Evolutionary conservation across 2,329 filamentous ascomycete species (phyloP).

Genomic region (Colletotrichum viniferum): DNA sequence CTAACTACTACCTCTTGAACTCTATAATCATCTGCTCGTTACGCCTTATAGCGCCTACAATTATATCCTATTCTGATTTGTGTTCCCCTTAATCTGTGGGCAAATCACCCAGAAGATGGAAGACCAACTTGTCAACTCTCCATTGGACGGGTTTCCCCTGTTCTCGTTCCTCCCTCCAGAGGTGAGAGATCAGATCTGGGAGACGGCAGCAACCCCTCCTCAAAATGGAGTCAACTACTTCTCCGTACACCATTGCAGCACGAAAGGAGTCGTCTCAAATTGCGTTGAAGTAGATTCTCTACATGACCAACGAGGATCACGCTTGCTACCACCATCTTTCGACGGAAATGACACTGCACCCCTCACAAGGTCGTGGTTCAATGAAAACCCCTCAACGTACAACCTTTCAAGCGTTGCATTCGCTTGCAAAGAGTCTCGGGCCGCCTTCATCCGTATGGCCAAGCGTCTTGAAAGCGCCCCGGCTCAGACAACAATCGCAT

Average conservation of each 20-base stretch:
- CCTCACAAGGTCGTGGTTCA: background rate
- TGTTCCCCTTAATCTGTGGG: no score
- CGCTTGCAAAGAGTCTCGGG: background rate
- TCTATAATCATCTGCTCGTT: no score
- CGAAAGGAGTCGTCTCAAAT: background rate
- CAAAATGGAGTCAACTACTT: background rate
- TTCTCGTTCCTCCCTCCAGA: background rate
- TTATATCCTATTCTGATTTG: no score
- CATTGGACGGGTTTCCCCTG: background rate
- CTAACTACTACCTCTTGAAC: no score
- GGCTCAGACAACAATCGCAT: background rate
- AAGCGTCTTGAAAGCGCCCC: no score
- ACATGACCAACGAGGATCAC: background rate
- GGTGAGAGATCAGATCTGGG: background rate
- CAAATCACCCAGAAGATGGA: no score
- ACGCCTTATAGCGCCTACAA: no score
- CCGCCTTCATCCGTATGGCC: background rate
- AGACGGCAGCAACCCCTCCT: background rate
- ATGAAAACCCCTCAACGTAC: fast-evolving
- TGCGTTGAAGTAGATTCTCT: fast-evolving
- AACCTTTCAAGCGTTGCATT: fast-evolving
- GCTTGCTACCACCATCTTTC: background rate
- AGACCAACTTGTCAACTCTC: background rate
- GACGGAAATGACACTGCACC: fast-evolving
- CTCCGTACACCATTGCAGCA: background rate